A percentile compares a stretch with the other conserved stretches of the same genome.
Conservation (phyloP, 164 flowering plant species). For the Magnolia officinalis region DNA sequence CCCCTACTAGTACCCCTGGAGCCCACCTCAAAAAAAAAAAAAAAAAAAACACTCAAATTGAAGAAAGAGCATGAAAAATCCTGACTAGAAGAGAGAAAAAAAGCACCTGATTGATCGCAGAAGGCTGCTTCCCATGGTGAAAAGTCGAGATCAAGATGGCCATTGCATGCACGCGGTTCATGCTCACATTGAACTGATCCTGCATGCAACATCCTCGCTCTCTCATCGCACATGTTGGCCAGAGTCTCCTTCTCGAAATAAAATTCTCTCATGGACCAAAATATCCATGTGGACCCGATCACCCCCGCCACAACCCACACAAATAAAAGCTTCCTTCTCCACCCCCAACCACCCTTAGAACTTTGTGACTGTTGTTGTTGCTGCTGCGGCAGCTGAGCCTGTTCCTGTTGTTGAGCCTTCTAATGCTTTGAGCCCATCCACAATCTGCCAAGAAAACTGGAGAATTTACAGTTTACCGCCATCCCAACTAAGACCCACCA, state of each 20-base stretch:
- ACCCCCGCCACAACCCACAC: conserved; percentile 52
- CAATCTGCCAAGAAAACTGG: conserved; percentile 19
- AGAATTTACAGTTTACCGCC: conserved; percentile 30
- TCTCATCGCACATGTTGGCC: conserved; percentile 87
- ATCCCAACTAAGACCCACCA: conserved; percentile 47
- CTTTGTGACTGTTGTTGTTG: conserved; percentile 36
- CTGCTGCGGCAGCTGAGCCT: conserved; percentile 24
- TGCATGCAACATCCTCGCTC: conserved; percentile 96
- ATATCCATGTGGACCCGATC: conserved; percentile 44
- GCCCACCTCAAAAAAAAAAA: too few relatives aligned
- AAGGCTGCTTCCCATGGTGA: conserved; percentile 80
- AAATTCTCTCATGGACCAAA: conserved; percentile 43
- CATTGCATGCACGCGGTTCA: conserved; percentile 94
- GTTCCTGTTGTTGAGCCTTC: conserved; percentile 20
- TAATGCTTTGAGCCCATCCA: conserved; percentile 22
- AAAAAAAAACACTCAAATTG: too few relatives aligned
- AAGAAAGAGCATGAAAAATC: too few relatives aligned
- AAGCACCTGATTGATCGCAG: conserved; percentile 87
- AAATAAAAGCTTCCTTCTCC: conserved; percentile 60
- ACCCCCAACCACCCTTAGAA: conserved; percentile 47
- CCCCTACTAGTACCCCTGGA: too few relatives aligned
- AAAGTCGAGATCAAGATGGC: conserved; percentile 89
- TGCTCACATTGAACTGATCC: conserved; percentile 94
- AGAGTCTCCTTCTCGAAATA: conserved; percentile 48
- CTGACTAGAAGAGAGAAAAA: too few relatives aligned